Percentiles rank a stretch among this genome's conserved stretches.
phyloP scores from a whole-genome alignment of 2,329 filamentous ascomycete species.

The Fusarium gaditjirri region DNA sequence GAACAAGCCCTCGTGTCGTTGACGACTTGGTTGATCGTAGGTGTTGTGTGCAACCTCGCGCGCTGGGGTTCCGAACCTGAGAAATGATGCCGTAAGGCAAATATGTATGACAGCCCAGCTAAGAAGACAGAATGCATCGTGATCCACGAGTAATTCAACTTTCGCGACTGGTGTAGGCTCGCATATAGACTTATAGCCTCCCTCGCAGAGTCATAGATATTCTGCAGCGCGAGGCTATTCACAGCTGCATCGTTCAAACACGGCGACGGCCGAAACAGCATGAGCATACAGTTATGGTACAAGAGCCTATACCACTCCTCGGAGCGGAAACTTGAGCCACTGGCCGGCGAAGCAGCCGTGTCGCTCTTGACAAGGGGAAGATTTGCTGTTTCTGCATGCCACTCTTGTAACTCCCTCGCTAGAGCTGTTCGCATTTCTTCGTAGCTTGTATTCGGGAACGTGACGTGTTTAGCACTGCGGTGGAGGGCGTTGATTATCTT shows the following conservation, averaged over 20 bases:
- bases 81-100: slow-evolving; percentile 54
- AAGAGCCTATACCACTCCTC: slow-evolving; percentile 56
- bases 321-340: slow-evolving; percentile 53
- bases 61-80: slow-evolving; percentile 17
- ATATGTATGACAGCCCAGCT: slow-evolving; percentile 57
- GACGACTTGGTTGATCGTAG: slow-evolving; percentile 55
- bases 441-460: slow-evolving; percentile 8
- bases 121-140: slow-evolving; percentile 61
- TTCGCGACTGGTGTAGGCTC: slow-evolving; percentile 55
- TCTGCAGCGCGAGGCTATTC: slow-evolving; percentile 47
- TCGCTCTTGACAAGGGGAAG: slow-evolving; percentile 45
- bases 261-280: slow-evolving; percentile 55
- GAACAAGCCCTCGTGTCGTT: slow-evolving; percentile 56
- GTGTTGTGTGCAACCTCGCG: slow-evolving; percentile 45
- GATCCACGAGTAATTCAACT: slow-evolving; percentile 61
- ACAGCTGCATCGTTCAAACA: slow-evolving; percentile 43
- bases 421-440: slow-evolving; percentile 36
- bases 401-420: slow-evolving; percentile 46
- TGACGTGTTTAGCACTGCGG: slow-evolving; percentile 39
- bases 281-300: slow-evolving; percentile 55
- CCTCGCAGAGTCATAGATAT: slow-evolving; percentile 53
- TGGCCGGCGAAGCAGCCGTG: slow-evolving; percentile 19
- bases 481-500: slow-evolving; percentile 51
- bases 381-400: slow-evolving; percentile 44
- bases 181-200: slow-evolving; percentile 56